Evolutionary conservation across 768 basidiomycete species (phyloP), one percentile per base, ranked within the genome.

Genomic region (Boletus subcaerulescens): DNA sequence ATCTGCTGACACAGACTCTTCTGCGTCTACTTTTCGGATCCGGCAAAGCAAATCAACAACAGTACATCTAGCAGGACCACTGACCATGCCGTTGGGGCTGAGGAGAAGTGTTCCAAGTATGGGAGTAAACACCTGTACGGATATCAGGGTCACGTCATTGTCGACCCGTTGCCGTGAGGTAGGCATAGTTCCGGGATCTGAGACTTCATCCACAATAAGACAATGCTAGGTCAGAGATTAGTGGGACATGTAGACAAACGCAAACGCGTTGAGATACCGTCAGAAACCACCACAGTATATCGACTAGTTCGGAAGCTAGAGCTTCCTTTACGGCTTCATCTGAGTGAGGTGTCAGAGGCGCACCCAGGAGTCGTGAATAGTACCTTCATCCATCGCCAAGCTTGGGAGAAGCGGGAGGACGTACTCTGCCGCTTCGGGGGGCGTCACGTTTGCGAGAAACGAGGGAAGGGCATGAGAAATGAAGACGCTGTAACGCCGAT

Each of bases 201-300:
- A 29, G 8, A 62, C 53, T 40, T 83, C 82, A 26, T 83, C 80
- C 26, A 82, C 76, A 35, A 91, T 67, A 67, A 83, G 81, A 67
- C 89, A 93, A 59, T 84, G 80, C 86, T 89, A 64, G 22, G 55
- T 33, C 20, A 53, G 45, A 49, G 17, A 17, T 45, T 51, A 52
- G 52, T 44, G n/a, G 52, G 20, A 42, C 55, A 22, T 20, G 47
- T 13, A 38, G 26, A 29, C n/a, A 60, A 45, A 33, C 11, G 48
- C 15, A 43, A 52, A 44, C 39, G n/a, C 14, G 53, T 50, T 31
- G 36, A 59, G 68, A 52, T 60, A 84, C 85, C 52, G 86, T 83
- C 62, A 91, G 85, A 73, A 96, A 98, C 86, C 92, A 96, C 93
- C 93, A 97, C 45, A 97, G 82, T 60, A 96, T 82, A 47, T 81